phyloP scores from a whole-genome alignment of 2,329 filamentous ascomycete species.

The Diaporthe sp. region DNA sequence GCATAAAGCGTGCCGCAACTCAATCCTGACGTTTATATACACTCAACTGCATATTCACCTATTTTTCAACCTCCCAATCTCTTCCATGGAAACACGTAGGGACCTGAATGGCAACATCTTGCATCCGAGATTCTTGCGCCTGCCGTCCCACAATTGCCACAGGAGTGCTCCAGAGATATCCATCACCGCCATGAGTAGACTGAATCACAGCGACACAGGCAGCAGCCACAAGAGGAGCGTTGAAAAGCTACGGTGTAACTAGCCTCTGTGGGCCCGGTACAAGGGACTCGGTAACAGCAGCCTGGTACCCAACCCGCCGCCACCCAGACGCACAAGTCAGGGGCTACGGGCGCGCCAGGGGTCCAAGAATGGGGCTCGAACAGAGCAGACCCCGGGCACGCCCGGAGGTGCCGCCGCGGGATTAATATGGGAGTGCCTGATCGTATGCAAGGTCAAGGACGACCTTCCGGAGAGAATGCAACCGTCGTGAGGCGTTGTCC shows the following conservation, averaged over 20 bases:
- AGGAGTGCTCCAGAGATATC: not conserved
- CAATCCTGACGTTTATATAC: not conserved
- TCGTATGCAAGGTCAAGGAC: not conserved
- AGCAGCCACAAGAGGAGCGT: no score
- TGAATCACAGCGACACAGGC: not conserved
- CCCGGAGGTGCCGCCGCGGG: not conserved
- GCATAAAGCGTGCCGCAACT: not conserved
- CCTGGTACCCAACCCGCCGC: not conserved
- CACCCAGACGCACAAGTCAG: slow-evolving; percentile 14
- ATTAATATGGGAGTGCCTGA: not conserved
- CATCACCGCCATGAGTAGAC: not conserved
- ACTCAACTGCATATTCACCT: not conserved
- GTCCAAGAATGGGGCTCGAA: slow-evolving; percentile 2
- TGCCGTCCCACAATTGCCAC: not conserved
- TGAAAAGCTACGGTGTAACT: not conserved
- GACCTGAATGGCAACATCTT: not conserved
- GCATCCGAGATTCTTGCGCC: not conserved
- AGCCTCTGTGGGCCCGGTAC: not conserved
- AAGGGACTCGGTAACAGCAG: not conserved
- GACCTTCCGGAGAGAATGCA: not conserved
- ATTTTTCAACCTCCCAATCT: not conserved
- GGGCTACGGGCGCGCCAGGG: not conserved
- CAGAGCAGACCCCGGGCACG: not conserved
- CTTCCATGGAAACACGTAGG: not conserved
- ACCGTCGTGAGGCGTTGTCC: not conserved